Percentiles rank a stretch among this genome's conserved stretches.
Evolutionary conservation across 495 filamentous ascomycete genomes (phyloP).

Genomic region (Trichoderma asperelloides): DNA sequence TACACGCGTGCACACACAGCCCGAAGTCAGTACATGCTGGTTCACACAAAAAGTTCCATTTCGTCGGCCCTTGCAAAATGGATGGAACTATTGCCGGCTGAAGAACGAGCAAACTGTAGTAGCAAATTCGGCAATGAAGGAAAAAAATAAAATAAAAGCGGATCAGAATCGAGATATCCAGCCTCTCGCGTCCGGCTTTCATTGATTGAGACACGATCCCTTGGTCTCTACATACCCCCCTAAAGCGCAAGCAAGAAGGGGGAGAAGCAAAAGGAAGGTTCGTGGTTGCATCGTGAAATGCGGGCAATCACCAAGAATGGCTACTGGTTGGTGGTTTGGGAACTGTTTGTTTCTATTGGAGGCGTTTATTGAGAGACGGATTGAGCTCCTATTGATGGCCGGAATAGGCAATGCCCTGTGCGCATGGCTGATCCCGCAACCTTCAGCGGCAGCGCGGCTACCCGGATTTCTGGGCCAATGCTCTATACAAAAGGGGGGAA

Average conservation of each 20-base stretch:
- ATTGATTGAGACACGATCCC: not conserved
- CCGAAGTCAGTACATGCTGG: not conserved
- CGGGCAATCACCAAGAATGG: not conserved
- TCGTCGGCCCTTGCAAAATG: not conserved
- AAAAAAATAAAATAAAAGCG: not conserved
- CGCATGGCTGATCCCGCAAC: not conserved
- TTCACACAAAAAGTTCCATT: not conserved
- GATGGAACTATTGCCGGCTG: not conserved
- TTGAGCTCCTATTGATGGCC: not conserved
- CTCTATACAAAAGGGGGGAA: not conserved
- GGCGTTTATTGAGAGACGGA: not conserved
- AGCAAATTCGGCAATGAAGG: not conserved
- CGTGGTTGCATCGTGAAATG: too few relatives aligned
- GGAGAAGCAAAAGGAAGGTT: not conserved
- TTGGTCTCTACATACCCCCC: too few relatives aligned
- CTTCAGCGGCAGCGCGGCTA: not conserved
- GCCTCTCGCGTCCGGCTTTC: not conserved
- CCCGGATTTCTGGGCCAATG: too few relatives aligned
- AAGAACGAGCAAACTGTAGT: not conserved
- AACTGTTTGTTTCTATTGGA: not conserved
- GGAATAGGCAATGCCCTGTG: not conserved
- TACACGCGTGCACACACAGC: not conserved
- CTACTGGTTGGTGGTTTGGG: not conserved
- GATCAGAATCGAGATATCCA: not conserved
- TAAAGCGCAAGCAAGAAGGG: too few relatives aligned